phyloP scores from a whole-genome alignment of 192 early-diverging fungal species.

The Dissophora ornata region DNA sequence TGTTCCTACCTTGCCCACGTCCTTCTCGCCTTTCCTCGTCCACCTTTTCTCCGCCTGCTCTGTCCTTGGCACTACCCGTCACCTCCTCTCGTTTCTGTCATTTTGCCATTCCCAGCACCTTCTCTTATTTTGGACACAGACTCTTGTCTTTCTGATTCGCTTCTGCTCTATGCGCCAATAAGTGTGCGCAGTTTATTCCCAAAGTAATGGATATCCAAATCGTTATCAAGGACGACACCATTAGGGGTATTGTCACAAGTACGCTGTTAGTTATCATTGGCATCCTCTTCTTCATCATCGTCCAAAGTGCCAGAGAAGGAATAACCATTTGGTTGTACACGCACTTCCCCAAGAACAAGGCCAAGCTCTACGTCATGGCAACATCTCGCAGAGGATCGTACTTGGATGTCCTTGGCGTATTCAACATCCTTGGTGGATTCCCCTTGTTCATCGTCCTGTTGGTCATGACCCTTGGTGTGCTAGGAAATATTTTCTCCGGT shows the following conservation, averaged over 20 bases:
- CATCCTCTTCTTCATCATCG: conserved; percentile 15
- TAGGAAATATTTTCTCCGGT: conserved; percentile 8
- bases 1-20: too few relatives aligned
- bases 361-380: conserved; percentile 22
- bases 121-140: too few relatives aligned
- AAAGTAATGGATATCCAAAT: neutral
- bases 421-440: conserved; percentile 17
- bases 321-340: conserved; percentile 9
- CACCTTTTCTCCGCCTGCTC: too few relatives aligned
- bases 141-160: too few relatives aligned
- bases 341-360: conserved; percentile 17
- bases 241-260: conserved; percentile 13
- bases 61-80: too few relatives aligned
- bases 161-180: neutral
- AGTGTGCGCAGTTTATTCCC: neutral
- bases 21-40: too few relatives aligned
- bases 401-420: conserved; percentile 15
- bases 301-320: conserved; percentile 18
- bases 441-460: conserved; percentile 12
- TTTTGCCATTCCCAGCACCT: too few relatives aligned
- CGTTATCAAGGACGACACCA: conserved; percentile 1
- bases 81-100: too few relatives aligned
- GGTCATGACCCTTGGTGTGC: conserved; percentile 1
- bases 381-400: conserved; percentile 15
- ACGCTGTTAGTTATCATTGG: conserved; percentile 14